A percentile compares a stretch with the other conserved stretches of the same genome.
Conservation (phyloP, 768 basidiomycete genomes). For the Mycena haematopus region DNA sequence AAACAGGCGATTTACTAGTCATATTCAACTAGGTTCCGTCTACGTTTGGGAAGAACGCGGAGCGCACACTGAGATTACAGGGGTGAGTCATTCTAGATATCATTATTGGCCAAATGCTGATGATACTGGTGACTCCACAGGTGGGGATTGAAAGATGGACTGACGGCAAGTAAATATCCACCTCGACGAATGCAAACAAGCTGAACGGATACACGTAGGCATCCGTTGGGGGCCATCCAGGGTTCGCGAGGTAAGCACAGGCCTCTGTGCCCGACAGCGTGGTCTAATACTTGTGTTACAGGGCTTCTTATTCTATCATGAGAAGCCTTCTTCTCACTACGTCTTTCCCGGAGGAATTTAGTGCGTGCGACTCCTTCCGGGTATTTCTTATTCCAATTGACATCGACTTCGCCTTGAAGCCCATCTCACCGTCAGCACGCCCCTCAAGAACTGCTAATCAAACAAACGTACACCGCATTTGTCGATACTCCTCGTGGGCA, state of each 20-base stretch:
- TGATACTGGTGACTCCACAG: conserved; percentile 41
- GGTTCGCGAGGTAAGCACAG: conserved; percentile 65
- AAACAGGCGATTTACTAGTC: too few relatives aligned
- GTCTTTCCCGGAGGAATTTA: conserved; percentile 49
- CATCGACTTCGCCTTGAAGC: conserved; percentile 16
- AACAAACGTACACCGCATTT: conserved; percentile 83
- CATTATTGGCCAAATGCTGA: neutral
- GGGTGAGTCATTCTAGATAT: conserved; percentile 50
- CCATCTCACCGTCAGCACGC: conserved; percentile 37
- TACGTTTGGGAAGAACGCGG: conserved; percentile 89
- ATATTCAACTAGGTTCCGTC: conserved; percentile 45
- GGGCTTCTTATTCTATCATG: conserved; percentile 84
- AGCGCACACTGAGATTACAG: conserved; percentile 72
- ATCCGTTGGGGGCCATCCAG: conserved; percentile 83
- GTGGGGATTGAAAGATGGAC: conserved; percentile 86
- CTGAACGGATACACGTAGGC: conserved; percentile 41
- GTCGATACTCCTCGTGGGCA: conserved; percentile 71
- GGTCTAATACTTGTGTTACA: conserved; percentile 36
- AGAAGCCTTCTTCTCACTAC: conserved; percentile 61
- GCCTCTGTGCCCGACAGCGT: neutral
- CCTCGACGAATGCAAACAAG: neutral
- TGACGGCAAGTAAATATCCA: conserved; percentile 54
- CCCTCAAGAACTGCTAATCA: conserved; percentile 59
- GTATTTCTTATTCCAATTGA: conserved; percentile 17
- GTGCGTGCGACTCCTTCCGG: conserved; percentile 42